Base-by-base conservation (phyloP, 805 yeast genomes). In the Vanderwaltozyma yarrowii region DNA sequence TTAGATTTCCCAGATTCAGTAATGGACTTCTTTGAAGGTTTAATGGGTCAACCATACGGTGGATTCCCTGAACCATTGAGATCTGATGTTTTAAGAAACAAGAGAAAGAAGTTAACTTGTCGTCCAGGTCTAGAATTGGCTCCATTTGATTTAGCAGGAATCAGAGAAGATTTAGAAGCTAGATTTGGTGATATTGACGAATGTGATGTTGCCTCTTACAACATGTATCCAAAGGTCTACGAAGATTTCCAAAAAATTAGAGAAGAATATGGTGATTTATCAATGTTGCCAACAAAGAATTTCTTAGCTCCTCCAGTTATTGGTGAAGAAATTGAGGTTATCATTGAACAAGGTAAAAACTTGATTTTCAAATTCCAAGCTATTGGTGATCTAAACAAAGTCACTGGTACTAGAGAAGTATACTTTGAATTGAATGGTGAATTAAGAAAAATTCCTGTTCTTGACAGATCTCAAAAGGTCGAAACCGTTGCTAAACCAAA, bases 1-100 rank as follows among this genome's bases (percentile, higher is more conserved):
- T 74, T 92, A 52, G 98, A 92, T 66, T 89, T 92, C 95, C 99
- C 98, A 46, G 96, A 83, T 59, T 89, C 97, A 16, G 96, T 92
- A 14, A 74, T 92, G 61, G 99, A 92, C 66, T 92, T 92, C 76
- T 87, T 92, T 74, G 95, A 92, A 71, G 99, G 99, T 54, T 74
- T 92, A 62, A 92, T 92, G 84, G 99, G 99, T 61, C 92, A 92
- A 50, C 99, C 99, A 57, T 86, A 85, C 61, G 99, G 98, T 50
- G 99, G 99, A 8, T 92, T 92, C 95, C 98, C 99, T 43, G 99
- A 92, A 68, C 98, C 99, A 29, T 72, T 92, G 65, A 80, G 99
- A 68, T 73, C 95, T 29, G 85, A 88, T 62, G 74, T 92, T 45
- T 76, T 92, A 57, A 77, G 78, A 55, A 94, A 88, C 62, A 87